Conservation (phyloP, 768 basidiomycete genomes). For the Collybia nuda region DNA sequence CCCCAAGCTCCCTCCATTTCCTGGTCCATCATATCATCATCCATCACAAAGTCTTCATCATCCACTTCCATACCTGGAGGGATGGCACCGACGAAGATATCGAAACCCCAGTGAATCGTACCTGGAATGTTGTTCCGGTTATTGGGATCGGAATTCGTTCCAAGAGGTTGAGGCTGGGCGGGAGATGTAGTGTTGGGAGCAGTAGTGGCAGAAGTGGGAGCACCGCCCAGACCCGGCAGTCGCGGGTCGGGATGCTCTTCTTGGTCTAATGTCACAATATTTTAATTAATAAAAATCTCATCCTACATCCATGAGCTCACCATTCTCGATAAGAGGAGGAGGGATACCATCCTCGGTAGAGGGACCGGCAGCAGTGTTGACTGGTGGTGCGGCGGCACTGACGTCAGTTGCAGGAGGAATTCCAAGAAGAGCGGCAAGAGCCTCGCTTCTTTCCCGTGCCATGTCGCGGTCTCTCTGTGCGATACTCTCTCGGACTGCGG, state of each 20-base stretch:
- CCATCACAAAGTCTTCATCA: neutral
- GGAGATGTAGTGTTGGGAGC: neutral
- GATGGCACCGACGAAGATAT: conserved; percentile 30
- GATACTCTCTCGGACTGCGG: neutral
- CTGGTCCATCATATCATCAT: neutral
- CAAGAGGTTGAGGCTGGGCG: no score
- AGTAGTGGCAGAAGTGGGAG: neutral
- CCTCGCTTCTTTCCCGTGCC: no score
- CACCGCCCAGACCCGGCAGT: no score
- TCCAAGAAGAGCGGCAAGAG: no score
- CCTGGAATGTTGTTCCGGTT: conserved; percentile 5
- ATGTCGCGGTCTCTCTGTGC: no score
- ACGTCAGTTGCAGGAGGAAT: no score
- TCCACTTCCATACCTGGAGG: conserved; percentile 3
- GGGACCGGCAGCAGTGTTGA: neutral
- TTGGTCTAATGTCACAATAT: no score
- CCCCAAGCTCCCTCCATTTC: neutral
- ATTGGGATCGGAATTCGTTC: neutral
- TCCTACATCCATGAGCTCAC: no score
- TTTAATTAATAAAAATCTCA: no score
- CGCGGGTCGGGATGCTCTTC: no score
- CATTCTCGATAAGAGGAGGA: no score
- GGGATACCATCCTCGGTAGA: no score
- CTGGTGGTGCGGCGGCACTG: neutral
- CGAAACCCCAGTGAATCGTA: conserved; percentile 37